Base-by-base conservation (phyloP, 306 rosid species). In the Quercus gilva region DNA sequence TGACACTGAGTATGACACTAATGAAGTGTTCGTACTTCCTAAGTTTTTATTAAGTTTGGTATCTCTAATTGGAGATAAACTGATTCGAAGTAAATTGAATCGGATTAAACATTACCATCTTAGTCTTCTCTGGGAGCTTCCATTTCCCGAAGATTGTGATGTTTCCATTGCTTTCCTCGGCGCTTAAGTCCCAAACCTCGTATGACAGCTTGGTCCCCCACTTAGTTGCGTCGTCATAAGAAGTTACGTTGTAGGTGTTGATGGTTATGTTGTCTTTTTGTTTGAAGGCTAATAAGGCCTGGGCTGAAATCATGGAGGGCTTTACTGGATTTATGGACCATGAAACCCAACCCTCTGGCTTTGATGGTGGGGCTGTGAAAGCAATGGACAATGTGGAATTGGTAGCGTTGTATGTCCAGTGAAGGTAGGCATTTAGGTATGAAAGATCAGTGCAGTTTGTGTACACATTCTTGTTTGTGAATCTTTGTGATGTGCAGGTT, bases 281-380 rank as follows among this genome's bases (percentile, higher is more conserved):
- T 4, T 80, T 75, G 78, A 26, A 76, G 19, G 99, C 94, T 2
- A 95, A 23, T 5, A 95, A 41, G 4, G 98, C 74, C 59, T 91
- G 90, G 0, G 94, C 15, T 0, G 98, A 97, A 0, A 0, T 1
- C 99, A 95, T 95, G n/a, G 80, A 82, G 12, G 59, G 63, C 5
- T 59, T 76, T 43, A 81, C 55, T 13, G 92, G 97, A 72, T 95
- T 95, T 28, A 95, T 55, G 0, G 85, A 97, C 99, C 99, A 95
- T 14, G 92, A 55, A 12, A 90, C 85, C 93, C 94, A 95, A 10
- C 97, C 97, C 2, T 58, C 21, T 29, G 91, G 0, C 0, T 26
- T 49, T 0, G 85, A 1, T 4, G 92, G 91, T 0, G 56, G 0
- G 1, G 96, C 94, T 9, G 74, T 0, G 84, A 57, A 95, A 4